Base-by-base conservation (phyloP, 352 stramenopile species). In the Albugo laibachii region DNA sequence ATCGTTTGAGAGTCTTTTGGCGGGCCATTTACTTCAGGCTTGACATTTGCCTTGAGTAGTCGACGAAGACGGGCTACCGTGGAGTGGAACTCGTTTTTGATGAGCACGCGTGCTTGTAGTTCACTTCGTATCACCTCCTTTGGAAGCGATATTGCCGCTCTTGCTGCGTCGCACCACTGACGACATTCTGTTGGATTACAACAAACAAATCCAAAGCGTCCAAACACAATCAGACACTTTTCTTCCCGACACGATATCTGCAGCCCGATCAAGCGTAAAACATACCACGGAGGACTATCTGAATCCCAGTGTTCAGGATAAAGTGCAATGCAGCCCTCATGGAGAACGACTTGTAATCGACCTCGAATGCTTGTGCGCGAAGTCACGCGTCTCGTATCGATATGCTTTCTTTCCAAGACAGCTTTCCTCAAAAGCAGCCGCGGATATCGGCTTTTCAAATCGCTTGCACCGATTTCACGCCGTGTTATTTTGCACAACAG, bases 261-360 rank as follows among this genome's bases (percentile, higher is more conserved):
- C 35, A 91, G 61, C 11, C 73, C 73, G 16, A 65, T 64, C 20
- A 91, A 56, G 6, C 69, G 65, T 19, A 78, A 50, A 11, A 86
- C 75, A 62, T 88, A 91, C 78, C 78, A 91, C 40, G 78, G 78
- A 14, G 73, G 53, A 12, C 58, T 66, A 20, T 49, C 18, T 54
- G 49, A 41, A 48, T 82, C 74, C 52, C 61, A 61, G 21, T 80
- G 61, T 48, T 76, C 77, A 4, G 78, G 75, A 49, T 83, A 91
- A 54, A 91, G 69, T 49, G 82, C 62, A 38, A 91, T 58, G 21
- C 59, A 80, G 48, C 80, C 81, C 52, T 91, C 78, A 41, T 85
- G 65, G 44, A 91, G 52, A 35, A 73, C 83, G 11, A 87, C 69
- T 21, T 82, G 75, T 45, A 91, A 59, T 8, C 70, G 66, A 0